Conservation (phyloP, 441 rosid genomes). For the Syzygium malaccense region DNA sequence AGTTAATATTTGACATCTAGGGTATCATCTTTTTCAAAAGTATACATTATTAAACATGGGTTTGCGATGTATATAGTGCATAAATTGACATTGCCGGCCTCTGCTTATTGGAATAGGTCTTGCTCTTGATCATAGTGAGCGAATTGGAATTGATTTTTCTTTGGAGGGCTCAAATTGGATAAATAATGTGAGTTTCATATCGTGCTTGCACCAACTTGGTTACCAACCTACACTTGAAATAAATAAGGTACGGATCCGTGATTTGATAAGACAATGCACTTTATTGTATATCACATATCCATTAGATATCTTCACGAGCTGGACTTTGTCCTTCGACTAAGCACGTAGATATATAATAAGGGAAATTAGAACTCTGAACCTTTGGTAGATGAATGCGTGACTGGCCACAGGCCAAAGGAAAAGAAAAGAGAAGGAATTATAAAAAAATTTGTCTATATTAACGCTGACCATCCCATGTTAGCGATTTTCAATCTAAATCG, state of each 20-base stretch:
- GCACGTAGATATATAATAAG: not conserved
- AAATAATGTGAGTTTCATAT: not conserved
- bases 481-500: too few relatives aligned
- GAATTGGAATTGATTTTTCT: not conserved
- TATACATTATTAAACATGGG: not conserved
- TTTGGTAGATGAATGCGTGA: not conserved
- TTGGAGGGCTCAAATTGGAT: not conserved
- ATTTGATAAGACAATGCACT: not conserved
- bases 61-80: not conserved
- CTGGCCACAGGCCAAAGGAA: too few relatives aligned
- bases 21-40: not conserved
- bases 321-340: not conserved
- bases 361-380: not conserved
- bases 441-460: too few relatives aligned
- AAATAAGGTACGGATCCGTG: not conserved
- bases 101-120: not conserved
- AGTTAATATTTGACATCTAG: not conserved
- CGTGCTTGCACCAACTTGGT: not conserved
- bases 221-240: not conserved
- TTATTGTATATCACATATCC: not conserved
- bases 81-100: not conserved
- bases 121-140: not conserved
- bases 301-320: not conserved
- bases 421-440: too few relatives aligned
- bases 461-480: too few relatives aligned